phyloP scores from a whole-genome alignment of 2,329 filamentous ascomycete genomes.

The Cadophora gregata region DNA sequence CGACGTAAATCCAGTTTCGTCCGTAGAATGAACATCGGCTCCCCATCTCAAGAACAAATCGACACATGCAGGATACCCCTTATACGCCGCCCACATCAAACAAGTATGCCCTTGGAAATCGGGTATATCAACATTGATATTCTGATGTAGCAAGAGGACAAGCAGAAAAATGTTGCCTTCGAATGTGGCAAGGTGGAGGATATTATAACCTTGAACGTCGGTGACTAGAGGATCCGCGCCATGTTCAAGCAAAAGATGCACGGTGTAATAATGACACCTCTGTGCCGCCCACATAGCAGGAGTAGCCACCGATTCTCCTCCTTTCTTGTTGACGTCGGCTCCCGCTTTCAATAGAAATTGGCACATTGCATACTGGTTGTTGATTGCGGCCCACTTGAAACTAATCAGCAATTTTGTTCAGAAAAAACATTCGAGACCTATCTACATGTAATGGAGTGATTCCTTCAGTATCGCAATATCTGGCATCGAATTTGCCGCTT shows the following conservation, averaged over 20 bases:
- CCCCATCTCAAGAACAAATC: constrained; percentile 95
- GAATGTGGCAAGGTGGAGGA: constrained; percentile 94
- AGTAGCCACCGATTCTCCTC: constrained; percentile 92
- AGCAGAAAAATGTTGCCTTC: constrained; percentile 94
- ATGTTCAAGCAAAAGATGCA: constrained; percentile 87
- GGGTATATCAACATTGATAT: constrained; percentile 89
- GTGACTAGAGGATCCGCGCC: constrained; percentile 92
- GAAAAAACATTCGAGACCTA: not conserved
- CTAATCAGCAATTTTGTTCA: constrained; percentile 12
- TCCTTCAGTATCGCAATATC: constrained; percentile 85
- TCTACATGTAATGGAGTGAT: constrained; percentile 94
- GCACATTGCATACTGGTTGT: constrained; percentile 97
- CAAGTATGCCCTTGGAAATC: constrained; percentile 92
- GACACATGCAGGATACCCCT: constrained; percentile 90
- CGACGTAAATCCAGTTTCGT: constrained; percentile 93
- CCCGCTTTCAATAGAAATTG: constrained; percentile 82
- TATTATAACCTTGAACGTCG: constrained; percentile 97
- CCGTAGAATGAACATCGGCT: constrained; percentile 86
- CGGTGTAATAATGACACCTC: constrained; percentile 94
- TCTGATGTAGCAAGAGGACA: constrained; percentile 88
- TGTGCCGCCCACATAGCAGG: constrained; percentile 97
- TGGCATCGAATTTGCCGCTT: constrained; percentile 79
- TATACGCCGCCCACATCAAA: constrained; percentile 99
- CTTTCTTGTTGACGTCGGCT: constrained; percentile 92
- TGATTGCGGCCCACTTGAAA: constrained; percentile 93